A percentile compares a stretch with the other conserved stretches of the same genome.
phyloP scores from a whole-genome alignment of 805 yeast genomes.

The Candida chilensis region DNA sequence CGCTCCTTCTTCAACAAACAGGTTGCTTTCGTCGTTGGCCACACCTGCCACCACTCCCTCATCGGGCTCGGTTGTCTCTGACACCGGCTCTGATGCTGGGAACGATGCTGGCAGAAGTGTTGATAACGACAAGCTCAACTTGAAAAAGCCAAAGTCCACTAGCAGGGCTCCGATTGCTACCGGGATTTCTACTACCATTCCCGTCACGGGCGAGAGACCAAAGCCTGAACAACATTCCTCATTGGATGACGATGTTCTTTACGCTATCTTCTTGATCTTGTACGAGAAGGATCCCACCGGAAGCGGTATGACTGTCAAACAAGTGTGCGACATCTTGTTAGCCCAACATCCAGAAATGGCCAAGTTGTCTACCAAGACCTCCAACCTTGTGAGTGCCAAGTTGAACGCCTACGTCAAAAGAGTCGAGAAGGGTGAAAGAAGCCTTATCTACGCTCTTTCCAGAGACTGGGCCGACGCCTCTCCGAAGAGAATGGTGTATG shows the following conservation, averaged over 20 bases:
- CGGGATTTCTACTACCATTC: conserved; percentile 71
- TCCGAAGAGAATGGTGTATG: conserved; percentile 84
- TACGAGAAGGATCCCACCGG: conserved; percentile 62
- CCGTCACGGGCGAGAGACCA: conserved; percentile 72
- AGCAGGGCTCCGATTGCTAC: conserved; percentile 50
- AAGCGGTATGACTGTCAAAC: conserved; percentile 85
- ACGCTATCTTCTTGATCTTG: conserved; percentile 65
- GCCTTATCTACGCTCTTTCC: conserved; percentile 63
- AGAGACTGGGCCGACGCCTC: conserved; percentile 91
- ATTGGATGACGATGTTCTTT: conserved; percentile 67
- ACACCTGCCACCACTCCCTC: conserved; percentile 4
- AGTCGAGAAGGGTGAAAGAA: conserved; percentile 74
- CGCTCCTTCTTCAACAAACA: background rate
- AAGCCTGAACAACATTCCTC: conserved; percentile 59
- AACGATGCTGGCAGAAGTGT: too few relatives aligned
- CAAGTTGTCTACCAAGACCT: conserved; percentile 68
- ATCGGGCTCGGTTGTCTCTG: conserved; percentile 3
- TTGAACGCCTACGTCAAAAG: conserved; percentile 79
- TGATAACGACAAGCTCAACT: too few relatives aligned
- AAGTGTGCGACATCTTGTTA: conserved; percentile 66
- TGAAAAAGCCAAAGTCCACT: conserved; percentile 23
- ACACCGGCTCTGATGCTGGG: conserved; percentile 5
- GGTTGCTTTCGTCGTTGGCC: conserved; percentile 3
- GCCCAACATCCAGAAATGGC: conserved; percentile 82
- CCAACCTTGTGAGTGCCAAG: conserved; percentile 75